Evolutionary conservation across 495 filamentous ascomycete genomes (phyloP), one percentile per base, ranked within the genome.

Genomic region (Neurospora sp.): DNA sequence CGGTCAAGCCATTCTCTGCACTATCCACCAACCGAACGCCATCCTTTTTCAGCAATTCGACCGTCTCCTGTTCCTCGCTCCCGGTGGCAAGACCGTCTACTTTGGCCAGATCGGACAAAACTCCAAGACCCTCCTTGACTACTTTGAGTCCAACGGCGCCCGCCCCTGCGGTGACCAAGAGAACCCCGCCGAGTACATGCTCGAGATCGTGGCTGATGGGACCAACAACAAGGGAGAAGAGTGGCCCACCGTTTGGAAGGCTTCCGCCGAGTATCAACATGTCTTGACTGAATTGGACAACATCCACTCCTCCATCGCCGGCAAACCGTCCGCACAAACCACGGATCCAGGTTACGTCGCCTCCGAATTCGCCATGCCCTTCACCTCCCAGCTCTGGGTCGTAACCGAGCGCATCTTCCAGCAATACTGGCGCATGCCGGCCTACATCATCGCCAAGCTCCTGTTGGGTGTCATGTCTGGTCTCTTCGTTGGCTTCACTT

Each of bases 151-250:
- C 35, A 91, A 94, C 73, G 93, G 93, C 39, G 89, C 89, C 5
- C 82, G 22, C 87, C 93, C 80, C 10, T 95, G 92, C 75, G 87
- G 88, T 8, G 76, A 76, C 0, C 87, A 90, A 16, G 91, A 89
- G 42, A 96, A 90, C 76, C 83, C 83, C n/a, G 93, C 93, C 5
- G 93, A 97, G 82, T 97, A 90, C 88, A 94, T 96, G 91, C 85
- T 96, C 48, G 92, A 94, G 77, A 88, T 92, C 38, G 93, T 93
- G 76, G 93, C 91, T 69, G 79, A 86, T 83, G 91, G 90, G 41
- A 59, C 71, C 40, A 79, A 78, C 76, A 48, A 69, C 74, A 73
- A 88, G 20, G 87, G 91, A 48, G 86, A 89, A 71, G 92, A 97
- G 74, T 97, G 94, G 94, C 86, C 88, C 41, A 84, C 90, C 39